phyloP scores from a whole-genome alignment of 2,329 filamentous ascomycete species.

The Dryadomyces quercivorus region DNA sequence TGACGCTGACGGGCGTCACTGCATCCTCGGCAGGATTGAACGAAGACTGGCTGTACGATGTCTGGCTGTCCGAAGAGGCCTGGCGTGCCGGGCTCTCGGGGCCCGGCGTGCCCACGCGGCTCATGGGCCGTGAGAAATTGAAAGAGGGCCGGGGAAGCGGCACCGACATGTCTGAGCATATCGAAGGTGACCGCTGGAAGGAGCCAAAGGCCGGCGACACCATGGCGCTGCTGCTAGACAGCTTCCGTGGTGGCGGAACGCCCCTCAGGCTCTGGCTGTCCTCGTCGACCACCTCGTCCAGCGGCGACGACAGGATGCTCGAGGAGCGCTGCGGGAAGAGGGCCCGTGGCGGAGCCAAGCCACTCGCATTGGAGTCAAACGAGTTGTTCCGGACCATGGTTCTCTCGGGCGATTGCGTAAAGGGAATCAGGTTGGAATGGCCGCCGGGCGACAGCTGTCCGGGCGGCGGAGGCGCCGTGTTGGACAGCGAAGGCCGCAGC shows the following conservation, averaged over 20 bases:
- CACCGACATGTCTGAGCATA: constrained; percentile 68
- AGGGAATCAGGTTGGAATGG: constrained; percentile 8
- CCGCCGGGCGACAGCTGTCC: constrained; percentile 12
- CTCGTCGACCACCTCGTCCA: constrained; percentile 53
- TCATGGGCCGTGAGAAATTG: constrained; percentile 89
- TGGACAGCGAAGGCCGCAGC: background rate
- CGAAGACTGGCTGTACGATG: constrained; percentile 43
- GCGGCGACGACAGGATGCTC: constrained; percentile 50
- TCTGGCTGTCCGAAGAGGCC: constrained; percentile 55
- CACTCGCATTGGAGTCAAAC: constrained; percentile 31
- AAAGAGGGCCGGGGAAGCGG: constrained; percentile 61
- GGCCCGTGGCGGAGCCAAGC: constrained; percentile 37
- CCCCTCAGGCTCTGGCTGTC: constrained; percentile 46
- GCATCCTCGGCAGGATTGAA: constrained; percentile 52
- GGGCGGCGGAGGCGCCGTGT: background rate
- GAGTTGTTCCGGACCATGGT: constrained; percentile 26
- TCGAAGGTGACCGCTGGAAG: constrained; percentile 68
- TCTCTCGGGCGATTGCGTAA: constrained; percentile 30
- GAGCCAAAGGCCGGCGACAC: constrained; percentile 47
- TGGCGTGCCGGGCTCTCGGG: constrained; percentile 49
- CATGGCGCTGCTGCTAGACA: constrained; percentile 51
- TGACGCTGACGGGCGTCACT: constrained; percentile 59
- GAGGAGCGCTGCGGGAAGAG: constrained; percentile 40
- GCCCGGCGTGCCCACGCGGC: constrained; percentile 51
- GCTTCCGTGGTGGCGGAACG: constrained; percentile 54